Evolutionary conservation across 148 eudicot species (phyloP), one percentile per base, ranked within the genome.

Genomic region (Spergularia bocconei): DNA sequence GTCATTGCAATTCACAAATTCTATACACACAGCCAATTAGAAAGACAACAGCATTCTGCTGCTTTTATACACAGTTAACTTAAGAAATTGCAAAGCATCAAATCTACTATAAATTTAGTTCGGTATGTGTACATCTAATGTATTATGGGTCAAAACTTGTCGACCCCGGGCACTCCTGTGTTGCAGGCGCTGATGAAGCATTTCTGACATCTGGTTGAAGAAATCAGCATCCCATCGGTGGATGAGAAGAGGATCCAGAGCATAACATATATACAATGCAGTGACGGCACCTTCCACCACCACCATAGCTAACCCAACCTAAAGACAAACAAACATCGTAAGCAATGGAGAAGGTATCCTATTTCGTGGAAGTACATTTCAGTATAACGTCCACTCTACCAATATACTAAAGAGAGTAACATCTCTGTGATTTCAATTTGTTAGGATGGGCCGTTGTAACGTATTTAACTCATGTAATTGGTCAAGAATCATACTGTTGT

Each of bases 241-340:
- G 65, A 94, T 90, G 61, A 90, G 85, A 17, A 83, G 61, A 7
- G 98, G 98, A 71, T 94, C 98, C 73, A 91, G 85, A 4, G 98
- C 97, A 38, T 86, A 94, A 79, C 98, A 94, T 69, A 94, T 87
- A 75, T 94, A 94, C 72, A 94, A 82, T 5, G 98, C 87, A 15
- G 98, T 94, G 13, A 94, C 96, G 0, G 96, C 97, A 62, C 97
- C 92, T 86, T 94, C 98, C 66, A 94, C 96, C 58, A 88, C 96
- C 70, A 90, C 98, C 91, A 86, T 88, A n/a, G 96, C 98, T 70
- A 91, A 59, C 69, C 97, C 98, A 11, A 94, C 92, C 98, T 93
- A 77, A 61, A 56, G 23, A 61, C 0, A 63, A 78, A 63, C 16
- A 54, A 55, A 56, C 17, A n/a, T 38, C 63, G 15, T 67, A 13